These are phyloP conservation scores for Gynandropsis gynandra DNA, from an alignment of 345 rosid species.

Conservation along the genomic window DNA sequence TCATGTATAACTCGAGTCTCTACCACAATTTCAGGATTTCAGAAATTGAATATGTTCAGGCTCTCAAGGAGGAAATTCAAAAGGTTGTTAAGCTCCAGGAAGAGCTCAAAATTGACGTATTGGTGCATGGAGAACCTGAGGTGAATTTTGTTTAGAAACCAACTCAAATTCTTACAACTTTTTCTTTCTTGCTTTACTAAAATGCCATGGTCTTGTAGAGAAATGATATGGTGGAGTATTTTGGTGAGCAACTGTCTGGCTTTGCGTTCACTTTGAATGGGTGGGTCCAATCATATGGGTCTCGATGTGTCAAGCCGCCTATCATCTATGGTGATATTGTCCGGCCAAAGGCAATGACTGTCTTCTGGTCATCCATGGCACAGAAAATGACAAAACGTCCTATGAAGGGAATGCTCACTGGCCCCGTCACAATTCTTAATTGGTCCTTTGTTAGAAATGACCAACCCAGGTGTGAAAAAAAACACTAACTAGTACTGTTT, in stretches of 20 bases:
- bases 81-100: constrained; percentile 72
- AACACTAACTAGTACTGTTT: constrained; percentile 9
- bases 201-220: constrained; percentile 31
- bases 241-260: constrained; percentile 61
- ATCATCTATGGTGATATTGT: constrained; percentile 57
- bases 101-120: constrained; percentile 74
- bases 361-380: constrained; percentile 56
- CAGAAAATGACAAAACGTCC: constrained; percentile 60
- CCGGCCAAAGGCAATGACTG: constrained; percentile 62
- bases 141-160: constrained; percentile 19
- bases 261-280: constrained; percentile 59
- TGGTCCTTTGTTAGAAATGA: constrained; percentile 65
- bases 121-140: constrained; percentile 88
- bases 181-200: constrained; percentile 1
- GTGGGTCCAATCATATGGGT: constrained; percentile 66
- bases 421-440: constrained; percentile 61
- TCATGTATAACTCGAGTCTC: not conserved
- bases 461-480: constrained; percentile 46
- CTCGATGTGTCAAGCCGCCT: constrained; percentile 64
- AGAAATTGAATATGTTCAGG: constrained; percentile 45
- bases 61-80: constrained; percentile 61
- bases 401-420: constrained; percentile 66
- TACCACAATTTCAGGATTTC: constrained; percentile 43
- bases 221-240: constrained; percentile 63
- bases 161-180: not conserved